These are phyloP conservation scores for Pyrenochaeta sp. DNA, from an alignment of 2,329 filamentous ascomycete genomes.

Conservation along the genomic window DNA sequence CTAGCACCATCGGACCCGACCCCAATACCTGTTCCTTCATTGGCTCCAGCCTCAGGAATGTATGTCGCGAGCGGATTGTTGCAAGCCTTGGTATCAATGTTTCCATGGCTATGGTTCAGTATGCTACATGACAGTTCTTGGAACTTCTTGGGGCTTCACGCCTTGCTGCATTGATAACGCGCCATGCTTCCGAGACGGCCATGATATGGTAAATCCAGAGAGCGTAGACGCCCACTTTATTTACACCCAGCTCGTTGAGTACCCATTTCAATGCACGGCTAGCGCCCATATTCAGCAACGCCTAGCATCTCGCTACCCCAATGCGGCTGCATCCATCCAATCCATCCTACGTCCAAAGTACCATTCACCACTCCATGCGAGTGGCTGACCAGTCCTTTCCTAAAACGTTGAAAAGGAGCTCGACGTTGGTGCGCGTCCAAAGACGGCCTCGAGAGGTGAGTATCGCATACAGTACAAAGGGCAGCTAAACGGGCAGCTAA, in stretches of 20 bases:
- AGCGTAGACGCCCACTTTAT: neutral
- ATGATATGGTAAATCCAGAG: neutral
- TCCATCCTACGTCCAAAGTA: conserved; percentile 1
- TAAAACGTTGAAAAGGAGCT: neutral
- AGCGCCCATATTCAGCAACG: neutral
- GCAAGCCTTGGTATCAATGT: neutral
- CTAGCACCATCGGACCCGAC: neutral
- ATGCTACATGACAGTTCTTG: neutral
- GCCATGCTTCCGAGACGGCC: neutral
- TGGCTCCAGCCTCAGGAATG: neutral
- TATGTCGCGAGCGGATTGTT: neutral
- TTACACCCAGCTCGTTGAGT: no score
- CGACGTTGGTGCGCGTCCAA: neutral
- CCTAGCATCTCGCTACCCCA: neutral
- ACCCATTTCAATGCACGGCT: neutral
- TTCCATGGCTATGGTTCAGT: neutral
- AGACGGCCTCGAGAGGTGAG: neutral
- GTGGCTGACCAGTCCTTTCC: neutral
- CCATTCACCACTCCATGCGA: conserved; percentile 1
- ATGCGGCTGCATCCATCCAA: neutral
- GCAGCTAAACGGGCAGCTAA: neutral
- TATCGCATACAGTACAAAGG: neutral
- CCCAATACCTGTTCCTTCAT: neutral
- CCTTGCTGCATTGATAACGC: neutral
- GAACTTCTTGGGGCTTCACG: neutral